phyloP scores from a whole-genome alignment of 2,329 filamentous ascomycete species.

The Scedosporium minutisporum region DNA sequence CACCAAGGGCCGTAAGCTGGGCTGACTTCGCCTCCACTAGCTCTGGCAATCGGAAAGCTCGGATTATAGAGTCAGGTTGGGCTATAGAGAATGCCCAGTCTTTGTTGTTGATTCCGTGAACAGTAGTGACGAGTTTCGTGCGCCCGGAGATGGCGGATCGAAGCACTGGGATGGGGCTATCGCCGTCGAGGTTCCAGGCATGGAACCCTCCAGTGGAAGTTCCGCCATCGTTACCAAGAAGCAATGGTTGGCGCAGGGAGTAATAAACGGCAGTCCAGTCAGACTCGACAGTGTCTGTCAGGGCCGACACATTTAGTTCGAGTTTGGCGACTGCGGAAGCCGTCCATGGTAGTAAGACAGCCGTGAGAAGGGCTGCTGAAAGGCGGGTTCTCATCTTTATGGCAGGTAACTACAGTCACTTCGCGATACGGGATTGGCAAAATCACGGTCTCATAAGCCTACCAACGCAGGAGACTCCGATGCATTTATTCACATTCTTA shows the following conservation, averaged over 20 bases:
- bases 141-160: slow-evolving; percentile 25
- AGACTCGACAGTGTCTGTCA: slow-evolving; percentile 27
- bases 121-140: slow-evolving; percentile 32
- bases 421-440: not conserved
- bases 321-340: not conserved
- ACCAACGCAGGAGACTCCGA: no score
- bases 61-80: slow-evolving; percentile 30
- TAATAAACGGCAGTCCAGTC: slow-evolving; percentile 33
- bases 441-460: not conserved
- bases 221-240: slow-evolving; percentile 36
- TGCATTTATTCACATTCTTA: no score
- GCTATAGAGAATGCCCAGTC: slow-evolving; percentile 32
- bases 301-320: slow-evolving; percentile 20
- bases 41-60: slow-evolving; percentile 25
- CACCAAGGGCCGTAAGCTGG: slow-evolving; percentile 26
- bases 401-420: no score
- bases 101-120: slow-evolving; percentile 25
- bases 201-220: slow-evolving; percentile 32
- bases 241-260: slow-evolving; percentile 20
- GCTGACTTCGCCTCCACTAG: slow-evolving; percentile 22
- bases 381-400: not conserved
- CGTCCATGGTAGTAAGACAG: not conserved
- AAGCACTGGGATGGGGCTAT: slow-evolving; percentile 21
- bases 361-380: not conserved
- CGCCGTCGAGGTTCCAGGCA: slow-evolving; percentile 22